Percentiles rank a stretch among this genome's conserved stretches.
Evolutionary conservation across 2,329 filamentous ascomycete species (phyloP).

Genomic region (Pestalotiopsis sp.): DNA sequence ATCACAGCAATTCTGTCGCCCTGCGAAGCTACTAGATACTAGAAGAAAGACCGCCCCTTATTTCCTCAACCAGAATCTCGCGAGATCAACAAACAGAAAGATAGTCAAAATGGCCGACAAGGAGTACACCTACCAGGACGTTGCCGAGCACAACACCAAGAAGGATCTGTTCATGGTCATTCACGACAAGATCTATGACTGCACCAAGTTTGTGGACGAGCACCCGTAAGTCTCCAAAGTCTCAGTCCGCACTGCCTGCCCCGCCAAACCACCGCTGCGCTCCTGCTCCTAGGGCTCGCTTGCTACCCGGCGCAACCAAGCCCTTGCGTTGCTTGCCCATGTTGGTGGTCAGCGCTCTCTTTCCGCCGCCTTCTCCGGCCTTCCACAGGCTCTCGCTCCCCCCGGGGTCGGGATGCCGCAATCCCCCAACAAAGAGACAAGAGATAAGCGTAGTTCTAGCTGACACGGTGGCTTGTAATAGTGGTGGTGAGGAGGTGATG

Average conservation of each 20-base stretch:
- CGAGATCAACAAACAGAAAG: background rate
- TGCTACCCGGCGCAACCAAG: no score
- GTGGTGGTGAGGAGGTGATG: slow-evolving; percentile 96
- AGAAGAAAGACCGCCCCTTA: background rate
- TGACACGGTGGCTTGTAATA: slow-evolving; percentile 37
- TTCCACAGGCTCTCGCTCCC: background rate
- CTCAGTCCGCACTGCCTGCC: background rate
- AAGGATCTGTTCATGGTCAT: slow-evolving; percentile 91
- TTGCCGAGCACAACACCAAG: slow-evolving; percentile 86
- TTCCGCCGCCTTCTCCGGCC: background rate
- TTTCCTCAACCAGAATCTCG: background rate
- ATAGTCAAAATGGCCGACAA: slow-evolving; percentile 37
- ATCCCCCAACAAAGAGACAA: background rate
- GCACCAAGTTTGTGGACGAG: slow-evolving; percentile 89
- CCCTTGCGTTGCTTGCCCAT: no score
- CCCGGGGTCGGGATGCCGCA: background rate
- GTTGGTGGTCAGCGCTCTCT: background rate
- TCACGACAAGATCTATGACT: slow-evolving; percentile 96
- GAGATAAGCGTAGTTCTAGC: background rate
- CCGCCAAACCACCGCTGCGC: background rate
- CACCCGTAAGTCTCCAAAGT: slow-evolving; percentile 66
- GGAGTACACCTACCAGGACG: slow-evolving; percentile 75
- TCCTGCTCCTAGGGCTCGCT: no score
- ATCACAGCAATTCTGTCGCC: background rate
- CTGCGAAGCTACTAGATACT: background rate